Conservation (phyloP, 148 eudicot species). For the Spergularia bocconei region DNA sequence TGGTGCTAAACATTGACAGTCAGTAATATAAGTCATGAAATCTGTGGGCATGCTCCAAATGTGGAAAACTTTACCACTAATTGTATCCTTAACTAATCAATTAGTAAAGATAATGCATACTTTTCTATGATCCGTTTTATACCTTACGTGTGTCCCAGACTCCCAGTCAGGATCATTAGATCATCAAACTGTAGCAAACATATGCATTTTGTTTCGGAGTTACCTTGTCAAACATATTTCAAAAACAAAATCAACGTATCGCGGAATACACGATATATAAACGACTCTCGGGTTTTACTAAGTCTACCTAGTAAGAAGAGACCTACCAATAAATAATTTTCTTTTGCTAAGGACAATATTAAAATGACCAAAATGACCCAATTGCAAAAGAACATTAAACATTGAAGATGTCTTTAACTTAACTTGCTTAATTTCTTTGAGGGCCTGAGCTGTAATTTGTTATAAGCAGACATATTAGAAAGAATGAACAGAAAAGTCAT, state of each 20-base stretch:
- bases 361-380: constrained; percentile 18
- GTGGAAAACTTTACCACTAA: neutral
- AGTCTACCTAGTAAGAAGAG: too few species aligned
- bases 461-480: constrained; percentile 6
- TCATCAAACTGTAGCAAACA: neutral
- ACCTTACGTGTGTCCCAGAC: neutral
- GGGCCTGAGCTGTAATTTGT: constrained; percentile 27
- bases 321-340: too few species aligned
- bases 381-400: neutral
- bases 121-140: neutral
- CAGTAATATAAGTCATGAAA: too few species aligned
- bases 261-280: too few species aligned
- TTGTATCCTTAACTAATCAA: neutral
- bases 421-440: neutral
- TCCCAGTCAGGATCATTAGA: too few species aligned
- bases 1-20: too few species aligned
- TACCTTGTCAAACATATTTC: too few species aligned
- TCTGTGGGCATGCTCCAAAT: neutral
- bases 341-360: too few species aligned
- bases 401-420: constrained; percentile 4
- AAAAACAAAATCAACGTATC: too few species aligned
- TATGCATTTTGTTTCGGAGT: neutral
- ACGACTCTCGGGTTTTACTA: too few species aligned
- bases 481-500: constrained; percentile 18
- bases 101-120: too few species aligned